Evolutionary conservation across 2,329 filamentous ascomycete genomes (phyloP), one percentile per base, ranked within the genome.

Genomic region (Cryphonectria carpinicola): DNA sequence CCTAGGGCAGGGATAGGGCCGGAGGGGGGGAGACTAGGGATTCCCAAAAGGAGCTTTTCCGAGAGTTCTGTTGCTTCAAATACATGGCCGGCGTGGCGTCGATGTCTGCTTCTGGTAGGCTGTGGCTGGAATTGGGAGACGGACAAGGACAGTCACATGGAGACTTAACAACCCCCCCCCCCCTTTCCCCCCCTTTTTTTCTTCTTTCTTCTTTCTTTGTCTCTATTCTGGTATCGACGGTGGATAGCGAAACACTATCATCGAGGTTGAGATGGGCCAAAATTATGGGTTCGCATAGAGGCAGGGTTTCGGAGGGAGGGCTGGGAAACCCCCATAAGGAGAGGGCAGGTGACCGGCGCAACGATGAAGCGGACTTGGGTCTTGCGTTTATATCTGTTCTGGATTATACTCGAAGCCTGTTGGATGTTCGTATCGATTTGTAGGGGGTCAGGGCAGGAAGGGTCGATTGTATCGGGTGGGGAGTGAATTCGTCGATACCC

Each of bases 31-130:
- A 3, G 66, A 71, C 8, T 66, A 56, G 3, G 61, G 70, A 66
- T 14, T 35, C 66, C 5, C 66, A 56, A 56, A 63, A 69, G 13
- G 41, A 54, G 13, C 3, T 69, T 1, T 1, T 25, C 69, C 22
- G 35, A 11, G 17, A 11, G 17, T 2, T 66, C 5, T 46, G 17
- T 43, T 69, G 13, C 41, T 66, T 0, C 13, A 49, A 1, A 2
- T 69, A 7, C 61, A 37, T 46, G 14, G 17, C 37, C 14, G 22
- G 2, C 63, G 67, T 63, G 49, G 41, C 1, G 63, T 71, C 11
- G 54, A 69, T 39, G 39, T 69, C 5, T 37, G 35, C 35, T 58
- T 71, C 37, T 69, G 66, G 67, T 71, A 8, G 6, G 19, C 7
- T 2, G 37, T 1, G 25, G 37, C 1, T 69, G 70, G 60, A 66